These are phyloP conservation scores for Phytopythium montanum DNA, from an alignment of 352 stramenopile species.

Conservation along the genomic window DNA sequence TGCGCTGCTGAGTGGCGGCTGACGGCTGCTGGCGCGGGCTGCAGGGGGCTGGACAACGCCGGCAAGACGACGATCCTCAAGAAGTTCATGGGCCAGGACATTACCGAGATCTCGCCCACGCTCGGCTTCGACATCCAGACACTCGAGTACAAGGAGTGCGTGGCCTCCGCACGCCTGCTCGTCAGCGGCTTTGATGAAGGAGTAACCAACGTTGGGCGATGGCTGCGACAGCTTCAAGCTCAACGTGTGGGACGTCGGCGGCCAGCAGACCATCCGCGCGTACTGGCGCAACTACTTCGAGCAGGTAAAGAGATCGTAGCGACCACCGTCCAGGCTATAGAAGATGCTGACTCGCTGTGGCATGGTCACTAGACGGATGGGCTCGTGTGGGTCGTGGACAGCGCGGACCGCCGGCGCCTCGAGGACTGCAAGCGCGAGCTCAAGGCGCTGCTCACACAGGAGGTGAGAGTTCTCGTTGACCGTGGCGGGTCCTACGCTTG, in stretches of 20 bases:
- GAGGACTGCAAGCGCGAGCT: constrained; percentile 94
- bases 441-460: constrained; percentile 79
- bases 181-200: no score
- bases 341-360: neutral
- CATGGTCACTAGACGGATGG: constrained; percentile 89
- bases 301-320: constrained; percentile 40
- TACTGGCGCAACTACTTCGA: constrained; percentile 99
- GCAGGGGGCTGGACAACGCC: constrained; percentile 96
- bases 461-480: constrained; percentile 33
- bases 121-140: constrained; percentile 98
- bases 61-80: constrained; percentile 98
- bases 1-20: neutral
- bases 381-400: constrained; percentile 99
- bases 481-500: no score
- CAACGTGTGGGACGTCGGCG: constrained; percentile 98
- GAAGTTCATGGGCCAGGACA: constrained; percentile 95
- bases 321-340: neutral
- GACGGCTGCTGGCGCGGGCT: constrained; percentile 9
- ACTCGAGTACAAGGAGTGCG: constrained; percentile 93
- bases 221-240: constrained; percentile 95
- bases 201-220: constrained; percentile 33
- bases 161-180: neutral
- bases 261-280: constrained; percentile 98
- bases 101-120: constrained; percentile 92
- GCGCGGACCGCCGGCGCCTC: constrained; percentile 91